These are phyloP conservation scores for Clitopilus passeckerianus DNA, from an alignment of 768 basidiomycete genomes.

Conservation along the genomic window DNA sequence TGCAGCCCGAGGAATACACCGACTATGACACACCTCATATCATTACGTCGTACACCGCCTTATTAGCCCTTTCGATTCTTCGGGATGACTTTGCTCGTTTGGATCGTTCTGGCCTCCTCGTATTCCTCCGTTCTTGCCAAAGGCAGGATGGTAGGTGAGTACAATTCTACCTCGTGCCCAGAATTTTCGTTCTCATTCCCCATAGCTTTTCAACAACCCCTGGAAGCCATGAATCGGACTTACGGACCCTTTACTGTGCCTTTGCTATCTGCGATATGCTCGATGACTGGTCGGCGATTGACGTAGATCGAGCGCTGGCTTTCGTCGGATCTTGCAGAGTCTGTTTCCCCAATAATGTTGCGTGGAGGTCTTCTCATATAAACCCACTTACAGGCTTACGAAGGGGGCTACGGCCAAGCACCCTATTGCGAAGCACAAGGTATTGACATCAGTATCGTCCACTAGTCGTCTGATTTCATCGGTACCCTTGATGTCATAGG, in stretches of 20 bases:
- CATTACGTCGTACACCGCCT: constrained; percentile 91
- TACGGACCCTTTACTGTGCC: constrained; percentile 84
- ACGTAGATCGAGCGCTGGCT: constrained; percentile 50
- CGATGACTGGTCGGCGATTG: constrained; percentile 72
- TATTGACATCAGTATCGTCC: constrained; percentile 18
- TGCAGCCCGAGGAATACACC: constrained; percentile 23
- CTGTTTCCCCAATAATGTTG: constrained; percentile 15
- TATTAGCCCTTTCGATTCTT: constrained; percentile 79
- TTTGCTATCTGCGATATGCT: constrained; percentile 80
- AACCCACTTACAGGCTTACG: constrained; percentile 60
- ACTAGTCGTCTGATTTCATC: not conserved
- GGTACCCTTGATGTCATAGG: constrained; percentile 40
- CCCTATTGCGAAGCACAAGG: constrained; percentile 85
- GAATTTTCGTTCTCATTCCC: constrained; percentile 2
- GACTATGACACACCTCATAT: constrained; percentile 73
- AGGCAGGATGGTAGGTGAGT: constrained; percentile 77
- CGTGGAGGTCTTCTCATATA: constrained; percentile 1
- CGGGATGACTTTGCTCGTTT: constrained; percentile 78
- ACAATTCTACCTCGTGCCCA: not conserved
- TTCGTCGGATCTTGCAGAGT: constrained; percentile 77
- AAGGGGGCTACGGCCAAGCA: constrained; percentile 88
- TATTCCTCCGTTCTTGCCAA: constrained; percentile 71
- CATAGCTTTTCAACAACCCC: constrained; percentile 71
- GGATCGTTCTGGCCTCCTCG: constrained; percentile 61
- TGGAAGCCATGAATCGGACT: constrained; percentile 66